Evolutionary conservation across 805 yeast genomes (phyloP).

Genomic region (Sungouiella blattae): DNA sequence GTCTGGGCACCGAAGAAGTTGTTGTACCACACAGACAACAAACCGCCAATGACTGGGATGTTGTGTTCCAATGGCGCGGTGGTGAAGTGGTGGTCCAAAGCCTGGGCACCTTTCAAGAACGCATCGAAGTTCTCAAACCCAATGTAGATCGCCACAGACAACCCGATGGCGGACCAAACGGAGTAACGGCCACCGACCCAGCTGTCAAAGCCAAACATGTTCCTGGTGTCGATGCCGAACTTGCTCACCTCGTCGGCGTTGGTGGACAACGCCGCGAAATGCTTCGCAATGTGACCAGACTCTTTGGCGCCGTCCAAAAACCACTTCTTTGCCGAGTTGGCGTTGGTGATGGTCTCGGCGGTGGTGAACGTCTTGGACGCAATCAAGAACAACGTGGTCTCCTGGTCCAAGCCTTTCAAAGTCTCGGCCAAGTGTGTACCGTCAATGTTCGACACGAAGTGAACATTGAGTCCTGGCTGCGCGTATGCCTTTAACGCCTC

Average conservation of each 20-base stretch:
- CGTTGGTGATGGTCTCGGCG: constrained; percentile 96
- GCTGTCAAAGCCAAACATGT: constrained; percentile 97
- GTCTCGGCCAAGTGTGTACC: constrained; percentile 97
- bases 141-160: constrained; percentile 89
- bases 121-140: constrained; percentile 92
- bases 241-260: constrained; percentile 86
- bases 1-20: constrained; percentile 98
- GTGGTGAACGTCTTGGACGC: constrained; percentile 99
- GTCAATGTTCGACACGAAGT: constrained; percentile 97
- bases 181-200: constrained; percentile 99
- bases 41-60: constrained; percentile 91
- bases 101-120: constrained; percentile 96
- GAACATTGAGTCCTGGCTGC: constrained; percentile 69
- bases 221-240: constrained; percentile 95
- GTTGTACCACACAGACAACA: constrained; percentile 96
- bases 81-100: constrained; percentile 87
- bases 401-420: constrained; percentile 72
- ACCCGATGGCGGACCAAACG: constrained; percentile 99
- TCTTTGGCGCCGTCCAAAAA: constrained; percentile 73
- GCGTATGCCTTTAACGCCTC: constrained; percentile 93
- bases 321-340: constrained; percentile 93
- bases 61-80: constrained; percentile 83
- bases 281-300: constrained; percentile 80
- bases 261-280: constrained; percentile 95
- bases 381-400: constrained; percentile 86